phyloP scores from a whole-genome alignment of 495 filamentous ascomycete genomes.

The Aspergillus saccharolyticus region DNA sequence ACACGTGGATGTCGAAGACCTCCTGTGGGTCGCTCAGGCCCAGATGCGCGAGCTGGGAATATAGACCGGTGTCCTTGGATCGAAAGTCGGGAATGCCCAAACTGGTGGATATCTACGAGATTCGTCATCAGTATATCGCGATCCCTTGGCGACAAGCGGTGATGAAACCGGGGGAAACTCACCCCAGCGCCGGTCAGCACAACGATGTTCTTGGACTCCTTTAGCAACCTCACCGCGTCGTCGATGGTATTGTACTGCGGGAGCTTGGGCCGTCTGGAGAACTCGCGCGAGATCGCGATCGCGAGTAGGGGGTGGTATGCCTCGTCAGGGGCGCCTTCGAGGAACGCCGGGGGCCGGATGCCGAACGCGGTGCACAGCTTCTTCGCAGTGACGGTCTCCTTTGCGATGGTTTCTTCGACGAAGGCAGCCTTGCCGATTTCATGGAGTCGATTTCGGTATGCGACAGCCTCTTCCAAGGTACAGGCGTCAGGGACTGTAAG shows the following conservation, averaged over 20 bases:
- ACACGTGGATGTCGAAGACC: conserved; percentile 85
- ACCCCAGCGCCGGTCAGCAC: conserved; percentile 91
- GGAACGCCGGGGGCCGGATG: conserved; percentile 67
- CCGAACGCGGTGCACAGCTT: conserved; percentile 92
- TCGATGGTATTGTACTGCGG: conserved; percentile 78
- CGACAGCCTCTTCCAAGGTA: conserved; percentile 65
- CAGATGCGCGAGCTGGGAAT: conserved; percentile 68
- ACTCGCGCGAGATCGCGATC: conserved; percentile 74
- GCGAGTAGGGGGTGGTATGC: conserved; percentile 69
- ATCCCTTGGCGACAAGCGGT: neutral
- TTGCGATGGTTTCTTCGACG: conserved; percentile 64
- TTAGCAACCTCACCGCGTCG: conserved; percentile 75
- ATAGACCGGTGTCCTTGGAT: conserved; percentile 61
- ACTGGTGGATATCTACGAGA: conserved; percentile 62
- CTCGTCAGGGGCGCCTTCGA: conserved; percentile 70
- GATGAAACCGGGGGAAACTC: conserved; percentile 15
- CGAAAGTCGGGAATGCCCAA: conserved; percentile 66
- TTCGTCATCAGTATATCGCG: neutral
- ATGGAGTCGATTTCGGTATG: conserved; percentile 64
- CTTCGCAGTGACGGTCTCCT: conserved; percentile 64
- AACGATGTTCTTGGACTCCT: conserved; percentile 74
- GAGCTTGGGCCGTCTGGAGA: conserved; percentile 76
- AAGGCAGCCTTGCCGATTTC: conserved; percentile 72
- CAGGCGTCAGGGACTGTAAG: conserved; percentile 54
- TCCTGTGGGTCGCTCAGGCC: conserved; percentile 85